Conservation (phyloP, 805 yeast genomes). For the Lipomyces chichibuensis region DNA sequence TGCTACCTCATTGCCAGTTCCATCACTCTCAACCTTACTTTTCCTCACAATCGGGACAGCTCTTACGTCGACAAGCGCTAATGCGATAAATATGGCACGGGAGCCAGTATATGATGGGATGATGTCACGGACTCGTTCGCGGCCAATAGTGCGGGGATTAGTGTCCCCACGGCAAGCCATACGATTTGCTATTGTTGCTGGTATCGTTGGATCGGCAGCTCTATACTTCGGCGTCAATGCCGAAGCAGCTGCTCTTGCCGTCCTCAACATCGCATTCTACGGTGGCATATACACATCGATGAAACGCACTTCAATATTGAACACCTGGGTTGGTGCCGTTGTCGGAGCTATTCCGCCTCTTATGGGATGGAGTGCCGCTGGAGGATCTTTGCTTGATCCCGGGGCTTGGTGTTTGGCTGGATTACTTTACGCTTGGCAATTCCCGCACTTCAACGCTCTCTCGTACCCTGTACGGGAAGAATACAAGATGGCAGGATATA, state of each 20-base stretch:
- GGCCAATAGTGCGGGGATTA: slow-evolving; percentile 89
- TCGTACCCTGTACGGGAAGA: slow-evolving; percentile 87
- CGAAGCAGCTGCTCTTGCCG: slow-evolving; percentile 80
- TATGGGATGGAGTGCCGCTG: slow-evolving; percentile 98
- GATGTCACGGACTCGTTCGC: slow-evolving; percentile 83
- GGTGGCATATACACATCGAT: slow-evolving; percentile 90
- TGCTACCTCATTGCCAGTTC: slow-evolving; percentile 10
- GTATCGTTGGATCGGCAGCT: slow-evolving; percentile 67
- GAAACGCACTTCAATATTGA: slow-evolving; percentile 79
- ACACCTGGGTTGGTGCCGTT: slow-evolving; percentile 99
- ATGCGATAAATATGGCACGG: slow-evolving; percentile 95
- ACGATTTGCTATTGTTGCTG: slow-evolving; percentile 74
- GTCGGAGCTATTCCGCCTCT: slow-evolving; percentile 98
- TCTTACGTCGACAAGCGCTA: slow-evolving; percentile 88
- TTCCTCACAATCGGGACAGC: slow-evolving; percentile 83
- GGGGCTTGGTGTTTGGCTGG: slow-evolving; percentile 96
- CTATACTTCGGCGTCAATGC: slow-evolving; percentile 83
- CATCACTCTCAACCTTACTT: slow-evolving; percentile 63
- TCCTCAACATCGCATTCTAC: slow-evolving; percentile 75
- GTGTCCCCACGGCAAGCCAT: slow-evolving; percentile 78
- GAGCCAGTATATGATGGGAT: slow-evolving; percentile 86
- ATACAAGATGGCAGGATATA: slow-evolving; percentile 90
- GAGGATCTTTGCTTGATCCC: slow-evolving; percentile 57
- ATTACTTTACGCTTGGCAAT: slow-evolving; percentile 94
- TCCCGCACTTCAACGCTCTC: slow-evolving; percentile 93